Percentiles rank a stretch among this genome's conserved stretches.
phyloP scores from a whole-genome alignment of 176 grass and related monocot genomes.

The Oryza brachyantha region DNA sequence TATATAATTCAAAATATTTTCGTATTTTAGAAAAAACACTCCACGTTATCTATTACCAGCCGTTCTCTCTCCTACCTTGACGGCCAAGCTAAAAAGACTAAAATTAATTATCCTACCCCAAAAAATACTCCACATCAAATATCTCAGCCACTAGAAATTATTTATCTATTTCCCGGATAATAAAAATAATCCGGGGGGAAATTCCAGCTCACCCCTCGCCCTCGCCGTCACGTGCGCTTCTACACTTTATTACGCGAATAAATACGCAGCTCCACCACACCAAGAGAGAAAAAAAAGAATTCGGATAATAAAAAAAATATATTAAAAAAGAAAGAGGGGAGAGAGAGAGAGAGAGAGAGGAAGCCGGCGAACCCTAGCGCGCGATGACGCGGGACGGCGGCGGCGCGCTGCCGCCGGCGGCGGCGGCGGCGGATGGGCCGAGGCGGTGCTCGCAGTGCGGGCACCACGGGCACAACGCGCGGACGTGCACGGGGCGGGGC shows the following conservation, averaged over 20 bases:
- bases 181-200: neutral
- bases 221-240: neutral
- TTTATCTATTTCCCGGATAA: neutral
- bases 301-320: neutral
- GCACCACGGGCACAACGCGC: slow-evolving; percentile 64
- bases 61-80: neutral
- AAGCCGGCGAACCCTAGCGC: slow-evolving; percentile 44
- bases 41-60: neutral
- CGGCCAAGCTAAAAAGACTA: neutral
- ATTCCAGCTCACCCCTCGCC: slow-evolving; percentile 27
- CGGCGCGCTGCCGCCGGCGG: slow-evolving; percentile 21
- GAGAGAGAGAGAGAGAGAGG: neutral
- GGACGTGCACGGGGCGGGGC: slow-evolving; percentile 44
- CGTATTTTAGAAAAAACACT: too few species aligned
- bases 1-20: neutral
- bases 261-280: slow-evolving; percentile 16
- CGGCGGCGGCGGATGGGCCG: slow-evolving; percentile 21
- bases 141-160: slow-evolving; percentile 22
- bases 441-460: slow-evolving; percentile 61
- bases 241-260: slow-evolving; percentile 13
- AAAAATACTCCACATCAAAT: neutral
- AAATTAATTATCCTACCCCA: neutral
- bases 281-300: too few species aligned
- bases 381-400: slow-evolving; percentile 51
- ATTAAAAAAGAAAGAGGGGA: too few species aligned